Conservation (phyloP, 1,284 basidiomycete species). For the Blastosporella zonata region DNA sequence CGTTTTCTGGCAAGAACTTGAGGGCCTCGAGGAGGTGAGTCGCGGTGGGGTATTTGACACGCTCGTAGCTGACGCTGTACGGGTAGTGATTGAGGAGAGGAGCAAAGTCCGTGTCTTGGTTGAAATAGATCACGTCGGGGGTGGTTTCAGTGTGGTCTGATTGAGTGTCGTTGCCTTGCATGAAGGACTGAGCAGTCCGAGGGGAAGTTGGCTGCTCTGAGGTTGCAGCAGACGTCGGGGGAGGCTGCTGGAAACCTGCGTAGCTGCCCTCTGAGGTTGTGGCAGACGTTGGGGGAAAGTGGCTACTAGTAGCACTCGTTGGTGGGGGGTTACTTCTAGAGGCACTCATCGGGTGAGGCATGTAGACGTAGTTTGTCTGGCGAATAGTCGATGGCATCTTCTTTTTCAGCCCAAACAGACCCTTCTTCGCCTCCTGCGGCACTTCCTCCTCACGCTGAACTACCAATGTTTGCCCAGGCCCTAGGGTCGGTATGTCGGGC, state of each 20-base stretch:
- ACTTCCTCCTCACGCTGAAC: constrained; percentile 11
- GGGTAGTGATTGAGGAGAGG: constrained; percentile 59
- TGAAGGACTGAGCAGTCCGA: background rate
- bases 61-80: constrained; percentile 49
- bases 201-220: background rate
- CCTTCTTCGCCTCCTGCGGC: constrained; percentile 28
- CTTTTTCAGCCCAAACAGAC: constrained; percentile 30
- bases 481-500: constrained; percentile 23
- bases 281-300: background rate
- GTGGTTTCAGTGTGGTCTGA: background rate
- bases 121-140: constrained; percentile 26
- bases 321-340: background rate
- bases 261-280: background rate
- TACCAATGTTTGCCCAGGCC: constrained; percentile 2
- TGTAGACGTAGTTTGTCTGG: background rate
- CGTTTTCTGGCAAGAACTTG: constrained; percentile 50
- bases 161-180: background rate
- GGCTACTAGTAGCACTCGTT: background rate
- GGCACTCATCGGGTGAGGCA: background rate
- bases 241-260: background rate
- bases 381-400: constrained; percentile 11
- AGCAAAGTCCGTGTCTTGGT: constrained; percentile 31
- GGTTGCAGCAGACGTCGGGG: background rate
- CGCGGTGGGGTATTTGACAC: constrained; percentile 56
- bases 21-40: constrained; percentile 66